A percentile compares a stretch with the other conserved stretches of the same genome.
Evolutionary conservation across 2,329 filamentous ascomycete genomes (phyloP).

Genomic region (Ophiostoma ips): DNA sequence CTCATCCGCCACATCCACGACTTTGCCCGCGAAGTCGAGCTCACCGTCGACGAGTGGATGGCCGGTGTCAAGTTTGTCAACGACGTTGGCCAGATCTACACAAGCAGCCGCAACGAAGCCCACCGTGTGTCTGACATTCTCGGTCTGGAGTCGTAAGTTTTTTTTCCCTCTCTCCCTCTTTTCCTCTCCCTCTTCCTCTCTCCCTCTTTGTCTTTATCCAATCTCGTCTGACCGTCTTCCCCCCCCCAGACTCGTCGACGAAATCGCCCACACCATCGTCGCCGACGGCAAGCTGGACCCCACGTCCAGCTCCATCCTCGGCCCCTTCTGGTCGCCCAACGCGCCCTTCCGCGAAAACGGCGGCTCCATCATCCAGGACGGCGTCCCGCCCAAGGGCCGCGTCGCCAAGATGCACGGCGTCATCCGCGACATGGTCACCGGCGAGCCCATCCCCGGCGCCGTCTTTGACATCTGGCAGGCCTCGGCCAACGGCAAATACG

Average conservation of each 20-base stretch:
- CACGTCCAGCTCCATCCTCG: constrained; percentile 67
- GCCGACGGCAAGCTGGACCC: constrained; percentile 33
- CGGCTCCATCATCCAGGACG: constrained; percentile 43
- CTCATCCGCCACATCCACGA: constrained; percentile 67
- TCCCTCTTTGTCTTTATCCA: no score
- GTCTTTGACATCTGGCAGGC: constrained; percentile 66
- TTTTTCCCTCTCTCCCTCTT: neutral
- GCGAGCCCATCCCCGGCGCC: constrained; percentile 49
- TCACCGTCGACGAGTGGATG: constrained; percentile 72
- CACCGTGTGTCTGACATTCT: constrained; percentile 61
- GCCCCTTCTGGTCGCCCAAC: constrained; percentile 69
- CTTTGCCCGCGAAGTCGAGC: constrained; percentile 65
- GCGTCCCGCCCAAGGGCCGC: constrained; percentile 30
- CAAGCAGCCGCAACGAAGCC: constrained; percentile 56
- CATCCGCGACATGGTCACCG: constrained; percentile 41
- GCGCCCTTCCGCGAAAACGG: constrained; percentile 59
- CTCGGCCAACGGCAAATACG: constrained; percentile 53
- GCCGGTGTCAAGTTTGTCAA: constrained; percentile 46
- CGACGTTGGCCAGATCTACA: constrained; percentile 55
- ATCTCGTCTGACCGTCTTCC: no score
- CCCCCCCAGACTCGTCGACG: constrained; percentile 51
- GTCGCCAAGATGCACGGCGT: constrained; percentile 43
- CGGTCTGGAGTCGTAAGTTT: constrained; percentile 49
- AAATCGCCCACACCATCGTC: constrained; percentile 59
- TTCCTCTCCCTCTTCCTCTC: neutral